These are phyloP conservation scores for Irpex sp. DNA, from an alignment of 1,284 basidiomycete species.

Conservation along the genomic window DNA sequence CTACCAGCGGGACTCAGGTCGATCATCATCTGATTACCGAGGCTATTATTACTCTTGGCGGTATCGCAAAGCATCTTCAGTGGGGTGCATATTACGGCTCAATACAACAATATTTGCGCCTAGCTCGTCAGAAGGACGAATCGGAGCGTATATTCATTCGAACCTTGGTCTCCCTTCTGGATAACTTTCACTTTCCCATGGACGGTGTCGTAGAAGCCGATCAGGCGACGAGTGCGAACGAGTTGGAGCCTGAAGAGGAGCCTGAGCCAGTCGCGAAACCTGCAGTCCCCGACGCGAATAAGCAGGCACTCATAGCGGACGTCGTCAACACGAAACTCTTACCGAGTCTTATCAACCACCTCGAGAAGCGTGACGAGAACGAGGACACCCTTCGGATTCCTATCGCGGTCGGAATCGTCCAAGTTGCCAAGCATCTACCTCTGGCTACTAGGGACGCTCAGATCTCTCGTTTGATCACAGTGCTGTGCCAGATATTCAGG, in stretches of 20 bases:
- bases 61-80: constrained; percentile 67
- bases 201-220: constrained; percentile 40
- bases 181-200: constrained; percentile 92
- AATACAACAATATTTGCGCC: constrained; percentile 80
- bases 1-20: constrained; percentile 64
- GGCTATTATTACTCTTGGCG: constrained; percentile 77
- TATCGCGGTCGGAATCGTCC: constrained; percentile 84
- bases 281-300: constrained; percentile 18
- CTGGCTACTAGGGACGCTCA: constrained; percentile 65
- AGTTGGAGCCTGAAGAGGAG: constrained; percentile 24
- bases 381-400: constrained; percentile 88
- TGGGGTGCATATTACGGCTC: constrained; percentile 88
- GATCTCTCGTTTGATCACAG: constrained; percentile 77
- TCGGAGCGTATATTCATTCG: constrained; percentile 86
- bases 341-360: constrained; percentile 72
- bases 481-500: constrained; percentile 84
- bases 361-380: constrained; percentile 80
- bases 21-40: constrained; percentile 94
- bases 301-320: constrained; percentile 55
- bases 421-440: constrained; percentile 83
- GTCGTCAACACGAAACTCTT: constrained; percentile 76
- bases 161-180: constrained; percentile 81
- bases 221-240: constrained; percentile 27
- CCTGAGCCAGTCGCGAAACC: constrained; percentile 19
- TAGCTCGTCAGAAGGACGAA: constrained; percentile 69